A percentile compares a stretch with the other conserved stretches of the same genome.
Evolutionary conservation across 768 basidiomycete species (phyloP).

Genomic region (Daedalea quercina): DNA sequence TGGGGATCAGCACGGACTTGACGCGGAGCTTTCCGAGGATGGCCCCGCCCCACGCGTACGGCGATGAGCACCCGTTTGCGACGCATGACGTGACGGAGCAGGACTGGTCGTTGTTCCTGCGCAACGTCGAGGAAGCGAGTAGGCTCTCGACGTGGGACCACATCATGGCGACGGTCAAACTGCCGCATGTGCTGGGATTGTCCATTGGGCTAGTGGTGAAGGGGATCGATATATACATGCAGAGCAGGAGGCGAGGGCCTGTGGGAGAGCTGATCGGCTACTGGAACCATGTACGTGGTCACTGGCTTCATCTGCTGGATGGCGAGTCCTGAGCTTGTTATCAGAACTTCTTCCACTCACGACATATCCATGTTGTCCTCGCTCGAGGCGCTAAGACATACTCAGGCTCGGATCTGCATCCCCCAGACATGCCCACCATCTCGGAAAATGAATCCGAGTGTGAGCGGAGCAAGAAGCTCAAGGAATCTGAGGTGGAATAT

Average conservation of each 20-base stretch:
- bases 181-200: background rate
- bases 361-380: conserved; percentile 10
- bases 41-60: conserved; percentile 30
- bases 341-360: conserved; percentile 15
- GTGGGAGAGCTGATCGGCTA: conserved; percentile 22
- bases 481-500: background rate
- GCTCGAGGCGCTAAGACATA: conserved; percentile 10
- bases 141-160: conserved; percentile 4
- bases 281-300: conserved; percentile 43
- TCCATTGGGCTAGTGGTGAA: conserved; percentile 10
- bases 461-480: background rate
- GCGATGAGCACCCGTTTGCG: conserved; percentile 39
- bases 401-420: conserved; percentile 2
- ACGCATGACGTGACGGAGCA: conserved; percentile 38
- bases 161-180: conserved; percentile 4
- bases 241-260: background rate
- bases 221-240: conserved; percentile 17
- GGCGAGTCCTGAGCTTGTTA: background rate
- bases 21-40: conserved; percentile 10
- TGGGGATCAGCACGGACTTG: conserved; percentile 4
- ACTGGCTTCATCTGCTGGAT: background rate
- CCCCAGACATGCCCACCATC: conserved; percentile 4
- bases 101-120: conserved; percentile 33
- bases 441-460: background rate
- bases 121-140: conserved; percentile 5